Evolutionary conservation across 768 basidiomycete genomes (phyloP), one percentile per base, ranked within the genome.

Genomic region (Lactarius akahatsu): DNA sequence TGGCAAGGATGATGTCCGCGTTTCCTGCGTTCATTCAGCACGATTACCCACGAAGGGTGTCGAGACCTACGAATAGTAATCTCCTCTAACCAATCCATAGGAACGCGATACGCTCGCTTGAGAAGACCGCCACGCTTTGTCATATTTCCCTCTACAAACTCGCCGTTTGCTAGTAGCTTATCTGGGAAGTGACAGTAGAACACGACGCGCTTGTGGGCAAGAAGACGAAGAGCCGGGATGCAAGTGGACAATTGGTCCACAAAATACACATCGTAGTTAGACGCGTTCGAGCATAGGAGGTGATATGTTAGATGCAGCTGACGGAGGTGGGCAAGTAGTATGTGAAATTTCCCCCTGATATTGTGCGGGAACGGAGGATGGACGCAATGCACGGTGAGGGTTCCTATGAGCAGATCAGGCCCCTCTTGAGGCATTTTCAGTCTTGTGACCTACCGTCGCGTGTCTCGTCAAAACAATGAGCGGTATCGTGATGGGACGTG

Each of bases 101-200:
- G 96, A 40, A 83, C 80, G 1, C 96, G 84, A 76, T 99, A 99
- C 6, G 94, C 59, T 41, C 81, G 74, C 76, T 94, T 94, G 71
- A 96, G 71, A 3, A 88, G 40, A 23, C 84, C 75, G 0, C 77
- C 76, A 3, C 77, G 78, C 72, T 75, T 81, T 45, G 74, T 75
- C 52, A 76, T 72, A 62, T 78, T 76, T 15, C 85, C 87, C 61
- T 89, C 86, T 0, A 86, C 81, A 72, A 77, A 86, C 45, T 82
- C 85, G 0, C 91, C 91, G 68, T 86, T 84, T 7, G 90, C 86
- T 32, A 98, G 83, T 0, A 98, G 80, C 76, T 96, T 96, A 78
- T 99, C 96, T 0, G 96, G 97, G 71, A 99, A 98, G 75, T 98
- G 97, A 71, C 94, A 96, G 75, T 99, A 98, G 77, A 98, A 98